phyloP scores from a whole-genome alignment of 495 filamentous ascomycete species.

The Staphylotrichum tortipilum region DNA sequence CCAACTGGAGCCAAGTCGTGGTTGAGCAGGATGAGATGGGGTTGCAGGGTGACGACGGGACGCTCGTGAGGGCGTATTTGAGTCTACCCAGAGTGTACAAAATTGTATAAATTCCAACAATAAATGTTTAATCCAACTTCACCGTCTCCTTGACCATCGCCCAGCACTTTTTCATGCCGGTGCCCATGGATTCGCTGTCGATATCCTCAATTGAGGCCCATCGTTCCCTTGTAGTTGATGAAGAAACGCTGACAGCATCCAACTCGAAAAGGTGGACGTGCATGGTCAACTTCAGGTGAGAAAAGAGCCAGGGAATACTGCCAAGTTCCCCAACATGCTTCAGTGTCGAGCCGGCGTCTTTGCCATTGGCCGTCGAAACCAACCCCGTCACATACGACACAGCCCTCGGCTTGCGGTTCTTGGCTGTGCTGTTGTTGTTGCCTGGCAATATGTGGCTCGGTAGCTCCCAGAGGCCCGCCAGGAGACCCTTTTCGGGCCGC shows the following conservation, averaged over 20 bases:
- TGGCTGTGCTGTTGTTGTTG: conserved; percentile 12
- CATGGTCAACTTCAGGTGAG: conserved; percentile 40
- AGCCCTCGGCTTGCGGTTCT: conserved; percentile 19
- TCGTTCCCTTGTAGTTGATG: not conserved
- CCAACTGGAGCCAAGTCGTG: conserved; percentile 11
- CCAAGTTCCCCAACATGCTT: conserved; percentile 29
- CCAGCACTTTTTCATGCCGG: conserved; percentile 43
- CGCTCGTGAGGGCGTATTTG: not conserved
- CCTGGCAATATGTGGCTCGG: conserved; percentile 29
- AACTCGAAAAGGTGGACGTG: conserved; percentile 37
- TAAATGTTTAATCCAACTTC: not conserved
- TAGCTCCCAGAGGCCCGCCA: conserved; percentile 41
- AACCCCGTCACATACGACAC: conserved; percentile 17
- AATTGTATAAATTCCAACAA: conserved; percentile 3
- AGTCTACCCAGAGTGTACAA: conserved; percentile 3
- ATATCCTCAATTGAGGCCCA: conserved; percentile 27
- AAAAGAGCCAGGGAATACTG: conserved; percentile 39
- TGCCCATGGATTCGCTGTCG: conserved; percentile 38
- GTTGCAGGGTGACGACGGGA: not conserved
- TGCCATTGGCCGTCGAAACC: not conserved
- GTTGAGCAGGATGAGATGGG: conserved; percentile 3
- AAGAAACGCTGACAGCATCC: not conserved
- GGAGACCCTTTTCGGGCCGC: conserved; percentile 35
- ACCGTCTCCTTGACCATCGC: conserved; percentile 13
- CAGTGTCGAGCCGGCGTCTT: not conserved